Evolutionary conservation across 192 early-diverging fungal species (phyloP).

Genomic region (Coemansia sp.): DNA sequence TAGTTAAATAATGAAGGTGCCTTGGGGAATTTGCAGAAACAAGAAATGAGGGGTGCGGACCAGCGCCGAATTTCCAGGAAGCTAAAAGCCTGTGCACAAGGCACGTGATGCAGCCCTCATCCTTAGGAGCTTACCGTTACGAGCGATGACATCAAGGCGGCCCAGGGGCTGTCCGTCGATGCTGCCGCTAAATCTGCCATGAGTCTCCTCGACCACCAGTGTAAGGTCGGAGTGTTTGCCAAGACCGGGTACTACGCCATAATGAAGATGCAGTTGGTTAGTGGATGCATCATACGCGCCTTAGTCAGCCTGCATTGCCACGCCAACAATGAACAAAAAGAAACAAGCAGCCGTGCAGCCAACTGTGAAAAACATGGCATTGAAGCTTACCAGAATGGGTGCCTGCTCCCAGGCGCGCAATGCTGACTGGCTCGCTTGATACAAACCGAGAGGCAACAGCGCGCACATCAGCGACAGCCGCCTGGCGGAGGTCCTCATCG

Average conservation of each 20-base stretch:
- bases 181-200: conserved; percentile 12
- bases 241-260: conserved; percentile 40
- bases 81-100: not conserved
- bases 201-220: conserved; percentile 23
- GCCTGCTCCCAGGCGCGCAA: conserved; percentile 43
- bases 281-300: not conserved
- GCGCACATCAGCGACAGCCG: conserved; percentile 31
- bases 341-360: not conserved
- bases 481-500: conserved; percentile 21
- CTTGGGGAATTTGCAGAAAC: not conserved
- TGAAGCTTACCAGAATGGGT: conserved; percentile 32
- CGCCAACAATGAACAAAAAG: not conserved
- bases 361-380: not conserved
- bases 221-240: conserved; percentile 4
- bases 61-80: conserved; percentile 3
- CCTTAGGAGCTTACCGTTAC: conserved; percentile 38
- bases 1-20: not conserved
- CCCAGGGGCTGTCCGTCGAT: conserved; percentile 40
- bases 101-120: conserved; percentile 7
- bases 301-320: not conserved
- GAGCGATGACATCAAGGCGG: conserved; percentile 28
- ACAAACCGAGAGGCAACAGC: conserved; percentile 26
- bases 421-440: conserved; percentile 26
- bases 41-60: conserved; percentile 1
- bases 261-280: not conserved